Evolutionary conservation across 495 filamentous ascomycete species (phyloP).

Genomic region (Hyaloscypha hepaticicola): DNA sequence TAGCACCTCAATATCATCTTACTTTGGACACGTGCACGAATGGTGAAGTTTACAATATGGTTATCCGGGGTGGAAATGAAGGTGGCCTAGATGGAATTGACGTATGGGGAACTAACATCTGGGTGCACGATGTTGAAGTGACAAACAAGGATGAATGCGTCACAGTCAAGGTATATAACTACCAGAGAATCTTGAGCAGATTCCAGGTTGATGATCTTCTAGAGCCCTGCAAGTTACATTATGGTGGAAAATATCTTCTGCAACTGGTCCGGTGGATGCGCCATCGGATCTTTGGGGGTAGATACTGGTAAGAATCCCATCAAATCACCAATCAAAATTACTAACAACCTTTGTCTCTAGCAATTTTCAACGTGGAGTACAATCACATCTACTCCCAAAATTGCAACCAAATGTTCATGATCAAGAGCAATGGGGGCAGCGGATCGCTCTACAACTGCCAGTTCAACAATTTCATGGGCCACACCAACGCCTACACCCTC

Average conservation of each 20-base stretch:
- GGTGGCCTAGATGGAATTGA: slow-evolving; percentile 55
- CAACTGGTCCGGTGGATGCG: slow-evolving; percentile 57
- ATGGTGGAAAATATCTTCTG: slow-evolving; percentile 57
- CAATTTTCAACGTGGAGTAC: slow-evolving; percentile 30
- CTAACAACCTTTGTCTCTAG: too few species aligned
- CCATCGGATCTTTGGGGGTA: slow-evolving; percentile 48
- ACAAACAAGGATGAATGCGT: slow-evolving; percentile 59
- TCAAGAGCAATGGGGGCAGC: slow-evolving; percentile 52
- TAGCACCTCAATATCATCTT: slow-evolving; percentile 50
- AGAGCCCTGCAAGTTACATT: slow-evolving; percentile 50
- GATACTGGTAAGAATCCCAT: slow-evolving; percentile 28
- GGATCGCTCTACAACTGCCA: slow-evolving; percentile 46
- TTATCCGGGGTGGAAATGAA: slow-evolving; percentile 49
- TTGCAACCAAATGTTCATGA: slow-evolving; percentile 62
- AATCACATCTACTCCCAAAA: slow-evolving; percentile 52
- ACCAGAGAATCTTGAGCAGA: neutral
- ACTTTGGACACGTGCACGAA: slow-evolving; percentile 47
- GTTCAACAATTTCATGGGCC: slow-evolving; percentile 59
- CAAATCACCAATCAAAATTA: too few species aligned
- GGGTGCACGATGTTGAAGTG: slow-evolving; percentile 52
- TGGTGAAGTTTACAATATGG: slow-evolving; percentile 53
- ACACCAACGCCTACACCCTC: slow-evolving; percentile 44
- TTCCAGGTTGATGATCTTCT: neutral
- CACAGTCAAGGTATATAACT: slow-evolving; percentile 41
- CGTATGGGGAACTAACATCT: slow-evolving; percentile 48